Evolutionary conservation across 2,329 filamentous ascomycete species (phyloP).

Genomic region (Gaeumannomyces sp.): DNA sequence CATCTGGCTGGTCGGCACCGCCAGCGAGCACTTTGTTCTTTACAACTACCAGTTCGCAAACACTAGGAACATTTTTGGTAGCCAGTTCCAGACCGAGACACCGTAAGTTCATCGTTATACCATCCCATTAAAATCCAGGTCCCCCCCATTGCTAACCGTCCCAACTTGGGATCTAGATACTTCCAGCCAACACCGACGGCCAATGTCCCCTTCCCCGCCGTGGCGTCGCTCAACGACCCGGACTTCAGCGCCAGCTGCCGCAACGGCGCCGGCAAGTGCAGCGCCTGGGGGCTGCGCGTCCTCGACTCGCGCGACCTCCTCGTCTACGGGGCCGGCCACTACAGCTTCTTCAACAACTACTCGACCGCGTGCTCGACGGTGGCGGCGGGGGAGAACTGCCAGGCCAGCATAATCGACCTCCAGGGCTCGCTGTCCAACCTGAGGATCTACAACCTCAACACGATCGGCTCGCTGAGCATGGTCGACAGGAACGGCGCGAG

Average conservation of each 20-base stretch:
- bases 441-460: conserved; percentile 39
- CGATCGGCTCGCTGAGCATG: conserved; percentile 36
- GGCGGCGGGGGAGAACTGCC: conserved; percentile 37
- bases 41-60: conserved; percentile 62
- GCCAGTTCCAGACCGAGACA: conserved; percentile 62
- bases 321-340: conserved; percentile 59
- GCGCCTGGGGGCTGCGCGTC: conserved; percentile 61
- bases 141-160: background rate
- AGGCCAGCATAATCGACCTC: conserved; percentile 35
- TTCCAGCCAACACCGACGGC: conserved; percentile 60
- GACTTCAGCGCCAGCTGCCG: conserved; percentile 41
- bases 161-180: conserved; percentile 33
- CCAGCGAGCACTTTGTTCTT: conserved; percentile 57
- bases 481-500: conserved; percentile 28
- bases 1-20: conserved; percentile 59
- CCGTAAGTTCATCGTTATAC: conserved; percentile 26
- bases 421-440: conserved; percentile 24
- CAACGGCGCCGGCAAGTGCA: conserved; percentile 31
- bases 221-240: conserved; percentile 39
- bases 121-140: no score
- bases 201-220: conserved; percentile 46
- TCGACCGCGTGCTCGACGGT: conserved; percentile 41
- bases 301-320: conserved; percentile 48
- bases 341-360: conserved; percentile 64
- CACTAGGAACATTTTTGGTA: conserved; percentile 56